Evolutionary conservation across 805 yeast genomes (phyloP).

Genomic region (Teunomyces tritomae): DNA sequence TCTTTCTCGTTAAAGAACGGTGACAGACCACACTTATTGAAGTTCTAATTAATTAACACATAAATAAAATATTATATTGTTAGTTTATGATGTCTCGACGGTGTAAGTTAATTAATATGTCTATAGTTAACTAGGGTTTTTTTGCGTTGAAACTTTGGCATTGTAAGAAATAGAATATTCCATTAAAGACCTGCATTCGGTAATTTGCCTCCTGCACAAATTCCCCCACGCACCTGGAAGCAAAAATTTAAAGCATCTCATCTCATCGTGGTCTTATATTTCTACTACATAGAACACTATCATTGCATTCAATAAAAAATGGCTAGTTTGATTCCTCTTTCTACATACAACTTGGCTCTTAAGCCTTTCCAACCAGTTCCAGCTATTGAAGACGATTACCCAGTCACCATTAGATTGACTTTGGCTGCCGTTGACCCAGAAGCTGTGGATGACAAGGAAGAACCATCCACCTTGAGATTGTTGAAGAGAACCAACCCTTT

Average conservation of each 20-base stretch:
- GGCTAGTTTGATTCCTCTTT: constrained; percentile 78
- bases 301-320: constrained; percentile 28
- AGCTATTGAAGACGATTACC: constrained; percentile 82
- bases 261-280: constrained; percentile 10
- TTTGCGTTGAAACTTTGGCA: neutral
- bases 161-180: no score
- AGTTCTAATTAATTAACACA: constrained; percentile 59
- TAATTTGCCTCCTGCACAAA: constrained; percentile 1
- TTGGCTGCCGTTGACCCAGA: constrained; percentile 95
- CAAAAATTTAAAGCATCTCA: constrained; percentile 12
- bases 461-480: constrained; percentile 87
- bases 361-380: constrained; percentile 86
- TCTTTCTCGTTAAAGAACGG: constrained; percentile 97
- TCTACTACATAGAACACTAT: constrained; percentile 9
- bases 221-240: neutral
- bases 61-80: constrained; percentile 3
- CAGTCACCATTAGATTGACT: constrained; percentile 86
- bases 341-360: constrained; percentile 81
- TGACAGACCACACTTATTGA: constrained; percentile 97
- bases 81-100: constrained; percentile 1
- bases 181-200: neutral
- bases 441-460: constrained; percentile 72
- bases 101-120: constrained; percentile 1
- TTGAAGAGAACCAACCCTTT: constrained; percentile 61
- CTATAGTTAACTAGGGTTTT: constrained; percentile 1